Evolutionary conservation across 352 stramenopile genomes (phyloP), one percentile per base, ranked within the genome.

Genomic region (Globisporangium lucens): DNA sequence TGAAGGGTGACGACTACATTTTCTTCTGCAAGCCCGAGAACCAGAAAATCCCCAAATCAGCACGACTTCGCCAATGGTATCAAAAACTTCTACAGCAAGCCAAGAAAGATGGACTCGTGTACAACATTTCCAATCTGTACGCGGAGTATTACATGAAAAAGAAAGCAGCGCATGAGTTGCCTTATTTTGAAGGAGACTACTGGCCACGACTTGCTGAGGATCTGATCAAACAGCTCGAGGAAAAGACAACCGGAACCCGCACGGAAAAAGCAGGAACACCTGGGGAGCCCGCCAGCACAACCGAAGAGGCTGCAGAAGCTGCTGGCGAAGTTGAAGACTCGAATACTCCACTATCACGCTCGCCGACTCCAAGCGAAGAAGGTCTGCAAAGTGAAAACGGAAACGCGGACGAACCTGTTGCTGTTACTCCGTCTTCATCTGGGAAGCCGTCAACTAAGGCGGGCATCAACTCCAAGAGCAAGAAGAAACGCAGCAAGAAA

Each of bases 131-230:
- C 24, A 94, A 95, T 55, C 62, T 95, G 49, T 95, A 94, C 66
- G 86, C 88, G 29, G 88, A 94, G 65, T 94, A 96, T 52, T 96
- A 94, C 56, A 73, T 93, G 70, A 94, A 94, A 70, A 93, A 93
- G 74, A 96, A 94, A 67, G 77, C 82, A 20, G 88, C 88, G 1
- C 82, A 93, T 36, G 87, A 96, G 47, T 67, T 99, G 51, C 98
- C 98, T 6, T 99, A 99, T 76, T 99, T 99, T 76, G 97, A 99
- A 77, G 98, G 98, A 22, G 97, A 99, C 70, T 99, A 99, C 70
- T 99, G 98, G 93, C 96, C 96, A 8, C 93, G 95, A 27, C 94
- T 99, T 38, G 96, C 97, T 2, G 98, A 99, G 68, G 98, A 99
- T 80, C 90, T 99, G 59, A 99, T 99, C 67, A 99, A 99, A 76